Base-by-base conservation (phyloP, 2,329 filamentous ascomycete species). In the Pestalotiopsis sp. region DNA sequence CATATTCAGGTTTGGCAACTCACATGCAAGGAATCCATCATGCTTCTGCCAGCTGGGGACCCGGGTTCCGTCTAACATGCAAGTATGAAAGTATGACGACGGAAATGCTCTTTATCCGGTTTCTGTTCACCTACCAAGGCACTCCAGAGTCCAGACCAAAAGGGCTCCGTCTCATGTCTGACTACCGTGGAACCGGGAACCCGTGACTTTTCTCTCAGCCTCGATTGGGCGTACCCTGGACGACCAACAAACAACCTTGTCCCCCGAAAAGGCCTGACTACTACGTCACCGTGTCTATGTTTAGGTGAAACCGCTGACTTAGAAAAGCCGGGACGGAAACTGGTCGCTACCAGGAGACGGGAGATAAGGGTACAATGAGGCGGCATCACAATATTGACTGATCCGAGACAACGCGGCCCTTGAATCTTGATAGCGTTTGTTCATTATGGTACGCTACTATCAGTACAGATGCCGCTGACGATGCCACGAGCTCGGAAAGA, bases 261-360 rank as follows among this genome's bases (percentile, higher is more conserved):
- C 17, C 5, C 45, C 45, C 45, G 17, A 6, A 52, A 20, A 12
- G 20, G 45, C 45, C n/a, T 12, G 17, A 61, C 57, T 36, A 61
- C 61, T 61, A 61, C 61, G 61, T 63, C 61, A 63, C 61, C 3
- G 17, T 63, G 31, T 41, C 36, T 23, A 36, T 41, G 61, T 63
- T 63, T 39, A 63, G 36, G 12, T 63, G 61, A 63, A 63, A 63
- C 61, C 13, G 20, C 61, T 59, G 23, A 36, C 13, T 59, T 14
- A 13, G 20, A 13, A 59, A 59, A 23, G 57, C 57, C 20, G 11
- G 23, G 25, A 58, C 20, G 12, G 25, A 27, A 27, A 59, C 27
- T 27, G 23, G n/a, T 23, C 20, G n/a, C n/a, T 59, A 14, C 57
- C 14, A 27, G 4, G 25, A 58, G 11, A 58, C 17, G 11, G 56